Evolutionary conservation across 306 rosid genomes (phyloP).

Genomic region (Quercus bicolor): DNA sequence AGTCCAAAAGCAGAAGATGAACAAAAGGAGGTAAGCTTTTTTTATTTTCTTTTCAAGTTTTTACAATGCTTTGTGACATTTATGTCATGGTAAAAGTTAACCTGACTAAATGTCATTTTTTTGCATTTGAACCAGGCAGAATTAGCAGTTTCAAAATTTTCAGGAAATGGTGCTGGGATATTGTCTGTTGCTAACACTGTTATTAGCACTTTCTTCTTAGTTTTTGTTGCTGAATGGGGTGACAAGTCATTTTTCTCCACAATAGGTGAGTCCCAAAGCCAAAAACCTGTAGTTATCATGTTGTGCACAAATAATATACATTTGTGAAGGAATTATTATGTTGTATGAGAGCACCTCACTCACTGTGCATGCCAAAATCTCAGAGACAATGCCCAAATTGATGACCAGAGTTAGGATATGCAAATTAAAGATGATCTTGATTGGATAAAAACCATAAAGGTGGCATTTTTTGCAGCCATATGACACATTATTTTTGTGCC

Average conservation of each 20-base stretch:
- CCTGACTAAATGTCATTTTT: conserved; percentile 12
- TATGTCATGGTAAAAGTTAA: neutral
- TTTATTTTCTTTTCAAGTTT: conserved; percentile 12
- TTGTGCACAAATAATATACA: neutral
- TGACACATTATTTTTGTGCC: neutral
- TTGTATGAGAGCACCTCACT: conserved; percentile 1
- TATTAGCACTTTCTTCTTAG: conserved; percentile 69
- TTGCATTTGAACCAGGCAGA: conserved; percentile 77
- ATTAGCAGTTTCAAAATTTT: conserved; percentile 81
- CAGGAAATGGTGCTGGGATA: conserved; percentile 86
- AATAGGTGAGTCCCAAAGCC: conserved; percentile 59
- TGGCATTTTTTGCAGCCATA: neutral
- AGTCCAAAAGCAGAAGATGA: conserved; percentile 80
- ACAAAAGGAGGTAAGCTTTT: conserved; percentile 80
- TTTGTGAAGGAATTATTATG: neutral
- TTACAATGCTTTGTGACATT: conserved; percentile 10
- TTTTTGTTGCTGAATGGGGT: conserved; percentile 99
- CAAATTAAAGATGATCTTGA: neutral
- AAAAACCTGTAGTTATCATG: neutral
- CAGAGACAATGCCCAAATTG: neutral
- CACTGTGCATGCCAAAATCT: conserved; percentile 4
- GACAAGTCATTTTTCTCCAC: conserved; percentile 97
- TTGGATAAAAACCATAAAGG: neutral
- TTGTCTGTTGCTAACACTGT: conserved; percentile 77
- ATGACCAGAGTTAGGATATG: neutral